Base-by-base conservation (phyloP, 495 filamentous ascomycete genomes). In the Chlorociboria aeruginascens region DNA sequence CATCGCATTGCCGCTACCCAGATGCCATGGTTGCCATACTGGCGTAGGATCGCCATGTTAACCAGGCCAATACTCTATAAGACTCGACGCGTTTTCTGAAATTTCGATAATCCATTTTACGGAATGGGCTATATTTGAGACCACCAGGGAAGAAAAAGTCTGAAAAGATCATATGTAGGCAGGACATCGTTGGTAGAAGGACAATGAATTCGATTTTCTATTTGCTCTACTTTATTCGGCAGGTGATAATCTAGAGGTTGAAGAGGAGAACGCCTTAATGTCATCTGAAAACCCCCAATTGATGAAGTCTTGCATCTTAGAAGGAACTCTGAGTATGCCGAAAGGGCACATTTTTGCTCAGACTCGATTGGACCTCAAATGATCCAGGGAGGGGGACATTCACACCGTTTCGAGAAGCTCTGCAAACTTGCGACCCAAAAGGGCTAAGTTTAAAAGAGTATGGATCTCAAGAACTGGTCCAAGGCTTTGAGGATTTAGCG, bases 181-280 rank as follows among this genome's bases (percentile, higher is more conserved):
- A 76, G 29, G 81, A 72, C 12, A n/a, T 40, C 7, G 17, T 9
- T 17, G 38, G 17, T 20, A 3, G 38, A 40, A 12, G 38, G 3
- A 55, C 45, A 83, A 82, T 53, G 69, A 72, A 46, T 64, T 66
- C 31, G 79, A 83, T 50, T 67, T 74, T 7, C 79, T 79, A 0
- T 82, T 82, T 49, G 74, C 71, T 43, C 62, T 82, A 14, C 63
- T 83, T 9, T 82, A 83, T 56, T 79, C 76, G 1, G 72, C 81
- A 0, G 52, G 56, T n/a, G 78, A 81, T 20, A 78, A 81, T 14
- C 28, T 30, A 9, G 49, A 56, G 12, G 20, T 25, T 25, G 25
- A 12, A 12, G 45, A 45, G 11, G 45, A 50, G 3, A 31, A 17
- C 32, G 8, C 16, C 17, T 53, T 38, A 10, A 7, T 41, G 20